Conservation (phyloP, 805 yeast species). For the Schwanniomyces sp. region DNA sequence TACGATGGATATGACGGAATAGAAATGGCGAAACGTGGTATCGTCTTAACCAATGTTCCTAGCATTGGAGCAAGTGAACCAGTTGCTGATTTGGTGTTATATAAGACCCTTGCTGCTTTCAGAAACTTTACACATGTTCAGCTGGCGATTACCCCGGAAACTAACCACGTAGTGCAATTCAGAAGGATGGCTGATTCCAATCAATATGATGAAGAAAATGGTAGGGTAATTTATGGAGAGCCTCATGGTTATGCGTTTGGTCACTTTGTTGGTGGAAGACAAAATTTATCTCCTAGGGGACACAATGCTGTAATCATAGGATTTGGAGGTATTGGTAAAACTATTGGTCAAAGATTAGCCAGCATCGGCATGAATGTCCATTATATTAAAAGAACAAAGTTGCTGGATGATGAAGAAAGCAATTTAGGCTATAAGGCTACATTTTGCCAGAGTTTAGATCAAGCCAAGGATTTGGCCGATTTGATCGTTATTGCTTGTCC, state of each 20-base stretch:
- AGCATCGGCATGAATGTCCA: slow-evolving; percentile 65
- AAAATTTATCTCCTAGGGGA: slow-evolving; percentile 50
- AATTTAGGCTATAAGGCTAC: slow-evolving; percentile 45
- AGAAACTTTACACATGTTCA: slow-evolving; percentile 55
- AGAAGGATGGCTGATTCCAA: slow-evolving; percentile 39
- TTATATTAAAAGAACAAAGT: slow-evolving; percentile 56
- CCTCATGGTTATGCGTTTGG: slow-evolving; percentile 37
- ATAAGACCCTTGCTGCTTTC: slow-evolving; percentile 57
- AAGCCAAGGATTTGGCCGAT: slow-evolving; percentile 45
- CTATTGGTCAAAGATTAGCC: slow-evolving; percentile 55
- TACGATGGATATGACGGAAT: slow-evolving; percentile 49
- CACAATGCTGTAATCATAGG: slow-evolving; percentile 67
- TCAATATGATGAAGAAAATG: slow-evolving; percentile 29
- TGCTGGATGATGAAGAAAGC: slow-evolving; percentile 30
- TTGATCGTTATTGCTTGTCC: slow-evolving; percentile 69
- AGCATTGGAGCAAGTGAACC: slow-evolving; percentile 59
- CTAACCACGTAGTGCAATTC: slow-evolving; percentile 45
- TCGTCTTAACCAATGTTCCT: slow-evolving; percentile 60
- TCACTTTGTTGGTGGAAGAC: slow-evolving; percentile 46
- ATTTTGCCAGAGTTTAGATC: slow-evolving; percentile 36
- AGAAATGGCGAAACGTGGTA: slow-evolving; percentile 39
- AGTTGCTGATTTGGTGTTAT: slow-evolving; percentile 72
- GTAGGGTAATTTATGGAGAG: slow-evolving; percentile 16
- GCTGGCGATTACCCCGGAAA: slow-evolving; percentile 30
- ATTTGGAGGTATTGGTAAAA: slow-evolving; percentile 72